These are phyloP conservation scores for Microascus cirrosus DNA, from an alignment of 2,329 filamentous ascomycete species.

Conservation along the genomic window DNA sequence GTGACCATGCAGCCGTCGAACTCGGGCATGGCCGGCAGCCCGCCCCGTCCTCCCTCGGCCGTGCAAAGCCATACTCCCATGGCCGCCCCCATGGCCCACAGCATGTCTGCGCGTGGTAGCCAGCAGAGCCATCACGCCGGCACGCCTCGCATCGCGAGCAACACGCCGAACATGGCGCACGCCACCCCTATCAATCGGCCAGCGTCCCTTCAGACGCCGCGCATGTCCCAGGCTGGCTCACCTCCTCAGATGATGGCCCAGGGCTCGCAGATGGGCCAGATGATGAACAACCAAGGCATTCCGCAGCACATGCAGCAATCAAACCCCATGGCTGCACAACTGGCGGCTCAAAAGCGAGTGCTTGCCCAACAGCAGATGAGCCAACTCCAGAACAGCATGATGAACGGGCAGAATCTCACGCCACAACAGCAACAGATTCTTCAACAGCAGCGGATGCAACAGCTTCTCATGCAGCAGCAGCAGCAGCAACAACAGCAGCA, in stretches of 20 bases:
- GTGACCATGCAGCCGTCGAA: constrained; percentile 54
- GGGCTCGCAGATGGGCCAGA: constrained; percentile 39
- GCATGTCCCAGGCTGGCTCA: constrained; percentile 52
- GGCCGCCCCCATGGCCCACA: constrained; percentile 47
- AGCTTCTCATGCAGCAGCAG: constrained; percentile 8
- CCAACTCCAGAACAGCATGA: constrained; percentile 24
- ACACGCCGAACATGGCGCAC: constrained; percentile 50
- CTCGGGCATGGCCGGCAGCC: constrained; percentile 57
- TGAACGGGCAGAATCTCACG: constrained; percentile 19
- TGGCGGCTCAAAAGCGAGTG: constrained; percentile 29
- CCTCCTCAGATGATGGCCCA: constrained; percentile 48
- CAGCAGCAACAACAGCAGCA: constrained; percentile 24
- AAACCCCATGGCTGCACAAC: constrained; percentile 29
- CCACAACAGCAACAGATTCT: constrained; percentile 21
- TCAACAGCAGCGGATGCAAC: constrained; percentile 11
- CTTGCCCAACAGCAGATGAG: constrained; percentile 25
- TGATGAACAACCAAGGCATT: constrained; percentile 37
- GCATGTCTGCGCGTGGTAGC: constrained; percentile 53
- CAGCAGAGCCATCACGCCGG: constrained; percentile 54
- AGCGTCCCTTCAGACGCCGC: constrained; percentile 44
- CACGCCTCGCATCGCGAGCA: constrained; percentile 51
- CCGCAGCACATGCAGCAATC: constrained; percentile 23
- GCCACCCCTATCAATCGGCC: constrained; percentile 45
- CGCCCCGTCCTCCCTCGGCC: constrained; percentile 54
- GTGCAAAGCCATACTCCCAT: constrained; percentile 47